Percentiles rank a stretch among this genome's conserved stretches.
Conservation (phyloP, 73 alveolate genomes). For the Tetrahymena elliotti region DNA sequence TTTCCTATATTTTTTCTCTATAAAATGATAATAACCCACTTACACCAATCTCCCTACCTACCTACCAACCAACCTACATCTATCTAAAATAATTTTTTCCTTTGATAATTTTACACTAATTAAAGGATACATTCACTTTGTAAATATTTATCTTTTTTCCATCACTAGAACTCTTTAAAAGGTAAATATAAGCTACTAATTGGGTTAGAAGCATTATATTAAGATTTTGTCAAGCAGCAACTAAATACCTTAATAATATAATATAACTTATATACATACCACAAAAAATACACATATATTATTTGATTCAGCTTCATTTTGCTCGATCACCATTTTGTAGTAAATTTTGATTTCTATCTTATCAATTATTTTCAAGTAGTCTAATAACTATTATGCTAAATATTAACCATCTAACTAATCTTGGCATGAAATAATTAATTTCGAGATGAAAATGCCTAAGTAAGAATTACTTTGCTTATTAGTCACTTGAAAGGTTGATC, state of each 20-base stretch:
- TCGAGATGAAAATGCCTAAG: neutral
- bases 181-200: neutral
- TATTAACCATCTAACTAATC: neutral
- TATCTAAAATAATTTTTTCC: neutral
- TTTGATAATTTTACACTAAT: neutral
- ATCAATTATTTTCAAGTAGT: neutral
- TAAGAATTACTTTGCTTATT: neutral
- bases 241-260: neutral
- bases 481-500: neutral
- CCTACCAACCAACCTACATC: neutral
- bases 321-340: neutral
- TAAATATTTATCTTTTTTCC: neutral
- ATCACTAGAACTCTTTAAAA: neutral
- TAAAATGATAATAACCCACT: neutral
- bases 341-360: neutral
- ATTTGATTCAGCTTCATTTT: neutral
- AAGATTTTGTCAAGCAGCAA: neutral
- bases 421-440: neutral
- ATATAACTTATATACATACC: neutral
- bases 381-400: neutral
- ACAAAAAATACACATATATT: neutral
- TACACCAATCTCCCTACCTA: neutral
- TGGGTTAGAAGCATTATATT: neutral
- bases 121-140: neutral
- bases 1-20: neutral